Evolutionary conservation across 2,329 filamentous ascomycete genomes (phyloP), one percentile per base, ranked within the genome.

Genomic region (Aspergillus japonicus): DNA sequence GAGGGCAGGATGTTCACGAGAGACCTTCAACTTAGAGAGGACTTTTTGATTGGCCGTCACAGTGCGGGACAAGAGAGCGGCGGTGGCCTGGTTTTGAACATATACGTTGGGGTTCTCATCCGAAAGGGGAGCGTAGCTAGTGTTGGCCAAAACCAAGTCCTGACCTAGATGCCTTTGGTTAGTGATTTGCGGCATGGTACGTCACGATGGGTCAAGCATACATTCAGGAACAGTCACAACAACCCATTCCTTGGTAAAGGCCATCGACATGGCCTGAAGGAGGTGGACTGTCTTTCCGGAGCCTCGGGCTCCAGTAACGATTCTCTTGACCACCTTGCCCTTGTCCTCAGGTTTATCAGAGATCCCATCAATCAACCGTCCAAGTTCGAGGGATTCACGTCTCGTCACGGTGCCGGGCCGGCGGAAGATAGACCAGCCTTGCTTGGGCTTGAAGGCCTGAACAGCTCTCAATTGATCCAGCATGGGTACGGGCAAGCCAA

Each of bases 181-280:
- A 71, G 64, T 14, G 64, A 44, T 39, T 54, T 39, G 33, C 33
- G n/a, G 19, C 31, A 21, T 29, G 11, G 42, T 7, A 48, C 11
- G 31, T 52, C 24, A 33, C 7, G 21, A 31, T 42, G 5, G 23
- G 44, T 52, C 31, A 23, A 24, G 70, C 82, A 69, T 81, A 96
- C 93, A 90, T 79, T 99, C 92, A 42, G 95, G 93, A 54, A 98
- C 83, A 71, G 91, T 89, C 60, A 99, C 83, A 50, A 98, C 92
- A 49, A 96, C 83, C 92, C 93, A 98, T 29, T 89, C 84, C 74
- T 92, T 91, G 70, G 93, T 74, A 66, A 94, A 87, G 1, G 87
- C 94, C 76, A 93, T 88, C 19, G 89, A 82, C 84, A 96, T 86
- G 44, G 89, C 90, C 78, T 98, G 93, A 50, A 96, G 81, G 69